Evolutionary conservation across 805 yeast species (phyloP), one percentile per base, ranked within the genome.

Genomic region (Zygosaccharomyces siamensis): DNA sequence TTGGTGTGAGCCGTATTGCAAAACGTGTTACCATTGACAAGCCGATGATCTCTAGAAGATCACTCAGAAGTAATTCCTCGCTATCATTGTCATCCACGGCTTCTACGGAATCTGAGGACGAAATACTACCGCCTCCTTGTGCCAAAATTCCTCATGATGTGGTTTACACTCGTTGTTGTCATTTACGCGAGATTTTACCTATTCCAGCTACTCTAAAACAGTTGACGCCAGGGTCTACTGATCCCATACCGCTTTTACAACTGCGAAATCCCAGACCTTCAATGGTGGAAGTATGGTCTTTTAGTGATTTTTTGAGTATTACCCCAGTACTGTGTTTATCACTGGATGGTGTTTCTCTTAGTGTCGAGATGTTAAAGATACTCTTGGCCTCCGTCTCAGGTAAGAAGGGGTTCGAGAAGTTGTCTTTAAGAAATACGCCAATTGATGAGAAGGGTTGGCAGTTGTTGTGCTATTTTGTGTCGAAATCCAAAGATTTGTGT

Each of bases 101-200:
- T 7, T 51, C 62, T 10, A 43, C 48, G 27, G 50, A 45, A 2
- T 48, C 51, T 2, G 62, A 61, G 5, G 57, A 54, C 7, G 62
- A 57, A n/a, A 53, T 59, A 4, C 60, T 51, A 26, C 72, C 72
- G 16, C 68, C 73, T 24, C 47, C 44, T 11, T 45, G 59, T 33
- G 27, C 59, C 5, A 63, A 62, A 39, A 62, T 73, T 8, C 72
- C 78, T 30, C 76, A 85, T 46, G 96, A 89, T 58, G 74, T 83
- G 36, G 74, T 90, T 61, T 90, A 90, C 67, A 87, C 97, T 0
- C 74, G 97, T 55, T 90, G 97, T 64, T 90, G 97, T 60, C 97
- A 90, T 66, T 69, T 90, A 52, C 74, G 97, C 47, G 97, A 90
- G 61, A 90, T 90, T 45, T 67, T 90, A 50, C 97, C 98, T 0